Evolutionary conservation across 306 rosid species (phyloP).

Genomic region (Vigna unguiculata): DNA sequence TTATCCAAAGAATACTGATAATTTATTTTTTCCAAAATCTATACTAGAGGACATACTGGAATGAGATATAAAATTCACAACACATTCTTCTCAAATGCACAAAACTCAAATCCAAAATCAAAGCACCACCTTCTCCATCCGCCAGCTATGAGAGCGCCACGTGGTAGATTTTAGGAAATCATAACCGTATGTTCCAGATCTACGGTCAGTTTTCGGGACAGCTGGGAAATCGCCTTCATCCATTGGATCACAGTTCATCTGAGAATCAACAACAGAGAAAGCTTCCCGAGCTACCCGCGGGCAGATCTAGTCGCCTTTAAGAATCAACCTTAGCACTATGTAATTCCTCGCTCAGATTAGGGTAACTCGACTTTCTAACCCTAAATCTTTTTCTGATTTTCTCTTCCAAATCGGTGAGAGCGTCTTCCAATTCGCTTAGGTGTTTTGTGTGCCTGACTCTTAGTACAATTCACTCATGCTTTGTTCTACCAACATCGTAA

Average conservation of each 20-base stretch:
- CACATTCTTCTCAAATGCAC: conserved; percentile 59
- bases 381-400: conserved; percentile 15
- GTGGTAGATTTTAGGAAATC: conserved; percentile 8
- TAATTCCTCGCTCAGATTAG: conserved; percentile 75
- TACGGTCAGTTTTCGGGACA: conserved; percentile 56
- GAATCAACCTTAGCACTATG: conserved; percentile 56
- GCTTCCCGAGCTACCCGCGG: conserved; percentile 66
- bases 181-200: conserved; percentile 64
- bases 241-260: conserved; percentile 43
- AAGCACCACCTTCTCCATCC: conserved; percentile 18
- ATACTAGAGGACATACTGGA: no score
- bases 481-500: conserved; percentile 48
- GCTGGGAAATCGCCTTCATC: background rate
- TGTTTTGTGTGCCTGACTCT: conserved; percentile 27
- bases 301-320: conserved; percentile 93
- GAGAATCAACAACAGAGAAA: background rate
- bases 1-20: background rate
- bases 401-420: background rate
- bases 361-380: conserved; percentile 65
- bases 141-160: conserved; percentile 22
- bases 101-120: conserved; percentile 59
- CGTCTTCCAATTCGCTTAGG: background rate
- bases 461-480: conserved; percentile 40
- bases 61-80: conserved; percentile 52
- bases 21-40: background rate